phyloP scores from a whole-genome alignment of 441 rosid species.

The Hura crepitans region DNA sequence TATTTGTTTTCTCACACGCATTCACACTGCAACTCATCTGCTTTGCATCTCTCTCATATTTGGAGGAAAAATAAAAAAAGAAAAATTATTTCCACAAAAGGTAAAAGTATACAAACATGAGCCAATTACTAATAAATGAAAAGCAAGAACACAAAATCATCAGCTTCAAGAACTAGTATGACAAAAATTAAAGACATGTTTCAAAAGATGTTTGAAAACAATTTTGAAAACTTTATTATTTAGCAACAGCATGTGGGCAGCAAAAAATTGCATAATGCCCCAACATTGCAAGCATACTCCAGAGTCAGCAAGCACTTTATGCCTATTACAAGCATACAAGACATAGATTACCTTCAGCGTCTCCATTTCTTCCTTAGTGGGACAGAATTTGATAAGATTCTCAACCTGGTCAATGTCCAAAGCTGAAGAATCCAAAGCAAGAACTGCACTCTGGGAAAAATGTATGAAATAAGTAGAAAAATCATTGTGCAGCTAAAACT shows the following conservation, averaged over 20 bases:
- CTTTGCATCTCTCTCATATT: background rate
- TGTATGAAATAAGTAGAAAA: conserved; percentile 18
- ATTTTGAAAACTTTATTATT: background rate
- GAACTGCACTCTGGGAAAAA: conserved; percentile 67
- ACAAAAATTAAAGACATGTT: background rate
- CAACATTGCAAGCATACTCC: background rate
- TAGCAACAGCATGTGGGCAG: background rate
- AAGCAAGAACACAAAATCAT: background rate
- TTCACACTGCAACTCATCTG: background rate
- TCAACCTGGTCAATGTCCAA: conserved; percentile 96
- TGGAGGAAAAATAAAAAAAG: background rate
- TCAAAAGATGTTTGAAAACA: background rate
- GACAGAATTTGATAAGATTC: conserved; percentile 95
- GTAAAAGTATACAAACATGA: background rate
- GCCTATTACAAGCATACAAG: conserved; percentile 1
- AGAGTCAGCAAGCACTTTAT: background rate
- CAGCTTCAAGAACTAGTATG: conserved; percentile 2
- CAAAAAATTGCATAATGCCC: conserved; percentile 1
- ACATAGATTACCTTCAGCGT: conserved; percentile 54
- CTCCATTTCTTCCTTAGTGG: conserved; percentile 96
- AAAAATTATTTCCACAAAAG: background rate
- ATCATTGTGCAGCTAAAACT: background rate
- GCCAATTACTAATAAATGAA: background rate
- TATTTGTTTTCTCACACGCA: background rate
- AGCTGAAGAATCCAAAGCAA: conserved; percentile 82